Evolutionary conservation across 495 filamentous ascomycete genomes (phyloP).

Genomic region (Lasiosphaeria hispida): DNA sequence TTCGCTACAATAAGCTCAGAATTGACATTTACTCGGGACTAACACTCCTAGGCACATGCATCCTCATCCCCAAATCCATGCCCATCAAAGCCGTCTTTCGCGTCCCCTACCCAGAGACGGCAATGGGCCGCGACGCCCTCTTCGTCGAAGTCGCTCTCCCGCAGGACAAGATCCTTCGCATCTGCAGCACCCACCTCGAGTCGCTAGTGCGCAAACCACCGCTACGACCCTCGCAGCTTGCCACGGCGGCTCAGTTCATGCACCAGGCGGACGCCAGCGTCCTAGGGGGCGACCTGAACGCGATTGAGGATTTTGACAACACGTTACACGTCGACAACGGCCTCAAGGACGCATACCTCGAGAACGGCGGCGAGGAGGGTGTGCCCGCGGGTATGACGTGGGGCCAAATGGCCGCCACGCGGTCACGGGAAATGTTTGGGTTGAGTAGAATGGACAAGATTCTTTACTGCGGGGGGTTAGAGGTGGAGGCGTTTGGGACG

Average conservation of each 20-base stretch:
- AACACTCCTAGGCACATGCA: slow-evolving; percentile 47
- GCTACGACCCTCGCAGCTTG: slow-evolving; percentile 44
- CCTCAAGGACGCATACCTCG: slow-evolving; percentile 53
- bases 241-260: slow-evolving; percentile 39
- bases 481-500: slow-evolving; percentile 33
- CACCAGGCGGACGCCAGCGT: slow-evolving; percentile 14
- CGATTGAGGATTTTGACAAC: slow-evolving; percentile 51
- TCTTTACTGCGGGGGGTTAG: slow-evolving; percentile 30
- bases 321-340: slow-evolving; percentile 44
- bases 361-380: slow-evolving; percentile 48
- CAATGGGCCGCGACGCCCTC: slow-evolving; percentile 50
- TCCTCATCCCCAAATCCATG: slow-evolving; percentile 47
- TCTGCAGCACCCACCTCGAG: slow-evolving; percentile 57
- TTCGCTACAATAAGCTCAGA: slow-evolving; percentile 27
- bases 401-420: slow-evolving; percentile 48
- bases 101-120: slow-evolving; percentile 40
- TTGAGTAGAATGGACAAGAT: slow-evolving; percentile 55
- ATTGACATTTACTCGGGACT: background rate
- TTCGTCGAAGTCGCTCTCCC: slow-evolving; percentile 48
- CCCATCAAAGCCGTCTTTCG: slow-evolving; percentile 42
- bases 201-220: slow-evolving; percentile 43
- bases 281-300: slow-evolving; percentile 54
- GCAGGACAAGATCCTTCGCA: slow-evolving; percentile 29
- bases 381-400: slow-evolving; percentile 54
- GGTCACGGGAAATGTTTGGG: slow-evolving; percentile 37